These are phyloP conservation scores for Tilletia caries DNA, from an alignment of 1,284 basidiomycete genomes.

Conservation along the genomic window DNA sequence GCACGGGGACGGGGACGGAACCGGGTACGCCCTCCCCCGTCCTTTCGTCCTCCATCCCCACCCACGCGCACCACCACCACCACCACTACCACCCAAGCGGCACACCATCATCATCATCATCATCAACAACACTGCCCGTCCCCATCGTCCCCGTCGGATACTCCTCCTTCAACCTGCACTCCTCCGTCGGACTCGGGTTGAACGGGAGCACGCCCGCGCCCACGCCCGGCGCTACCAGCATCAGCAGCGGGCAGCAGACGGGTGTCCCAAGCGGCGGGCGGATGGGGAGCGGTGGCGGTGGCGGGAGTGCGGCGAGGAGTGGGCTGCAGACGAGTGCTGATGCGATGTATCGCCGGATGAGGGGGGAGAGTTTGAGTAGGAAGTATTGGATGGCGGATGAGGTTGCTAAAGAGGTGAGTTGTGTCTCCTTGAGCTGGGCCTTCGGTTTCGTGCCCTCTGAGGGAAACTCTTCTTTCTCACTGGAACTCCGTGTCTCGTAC, in stretches of 20 bases:
- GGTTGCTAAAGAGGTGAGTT: constrained; percentile 73
- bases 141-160: not conserved
- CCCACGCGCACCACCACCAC: not conserved
- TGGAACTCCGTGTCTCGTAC: no score
- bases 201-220: no score
- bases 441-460: no score
- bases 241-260: not conserved
- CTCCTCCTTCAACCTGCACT: constrained; percentile 10
- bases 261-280: no score
- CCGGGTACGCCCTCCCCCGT: not conserved
- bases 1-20: no score
- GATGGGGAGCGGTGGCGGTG: not conserved
- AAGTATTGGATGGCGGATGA: constrained; percentile 65
- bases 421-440: no score
- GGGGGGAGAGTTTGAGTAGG: constrained; percentile 44
- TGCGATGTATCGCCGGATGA: constrained; percentile 40
- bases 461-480: no score
- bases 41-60: not conserved
- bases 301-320: constrained; percentile 2
- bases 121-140: not conserved
- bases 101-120: no score
- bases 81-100: no score
- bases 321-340: constrained; percentile 44
- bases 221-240: not conserved
- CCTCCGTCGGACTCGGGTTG: constrained; percentile 1